Percentiles rank a stretch among this genome's conserved stretches.
These are phyloP conservation scores for Prunus dulcis DNA, from an alignment of 306 rosid species.

Conservation along the genomic window DNA sequence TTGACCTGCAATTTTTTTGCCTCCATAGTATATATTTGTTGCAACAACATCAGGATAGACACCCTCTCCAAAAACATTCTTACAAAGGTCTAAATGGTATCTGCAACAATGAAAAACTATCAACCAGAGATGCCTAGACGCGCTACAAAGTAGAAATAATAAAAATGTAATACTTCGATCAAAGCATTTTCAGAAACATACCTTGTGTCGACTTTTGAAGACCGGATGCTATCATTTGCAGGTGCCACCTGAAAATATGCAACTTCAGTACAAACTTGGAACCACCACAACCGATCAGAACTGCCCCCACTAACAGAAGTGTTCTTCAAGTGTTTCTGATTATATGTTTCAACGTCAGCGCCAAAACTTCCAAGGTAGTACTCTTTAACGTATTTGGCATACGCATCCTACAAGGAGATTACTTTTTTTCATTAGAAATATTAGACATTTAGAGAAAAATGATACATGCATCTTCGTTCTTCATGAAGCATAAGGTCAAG, in stretches of 20 bases:
- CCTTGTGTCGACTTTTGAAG: constrained; percentile 75
- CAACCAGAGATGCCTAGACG: constrained; percentile 14
- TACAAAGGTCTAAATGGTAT: constrained; percentile 94
- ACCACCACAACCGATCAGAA: constrained; percentile 87
- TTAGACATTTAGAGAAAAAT: constrained; percentile 6
- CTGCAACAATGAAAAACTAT: constrained; percentile 38
- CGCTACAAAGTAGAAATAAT: background rate
- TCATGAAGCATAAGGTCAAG: constrained; percentile 7
- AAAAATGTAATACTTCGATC: background rate
- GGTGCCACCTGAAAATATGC: constrained; percentile 99
- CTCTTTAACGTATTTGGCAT: constrained; percentile 74
- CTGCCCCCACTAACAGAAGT: constrained; percentile 50
- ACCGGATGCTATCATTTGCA: constrained; percentile 77
- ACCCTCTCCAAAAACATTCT: constrained; percentile 86
- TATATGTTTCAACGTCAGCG: constrained; percentile 39
- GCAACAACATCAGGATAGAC: constrained; percentile 70
- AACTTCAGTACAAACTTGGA: constrained; percentile 97
- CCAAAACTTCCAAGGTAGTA: constrained; percentile 53
- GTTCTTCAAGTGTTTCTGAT: constrained; percentile 66
- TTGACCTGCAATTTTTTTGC: constrained; percentile 77
- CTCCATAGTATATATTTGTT: constrained; percentile 90
- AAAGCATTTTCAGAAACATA: constrained; percentile 17
- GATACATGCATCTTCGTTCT: constrained; percentile 11
- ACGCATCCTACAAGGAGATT: constrained; percentile 59
- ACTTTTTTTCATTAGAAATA: constrained; percentile 22